These are phyloP conservation scores for Penicillium macrosclerotiorum DNA, from an alignment of 495 filamentous ascomycete genomes.

Conservation along the genomic window DNA sequence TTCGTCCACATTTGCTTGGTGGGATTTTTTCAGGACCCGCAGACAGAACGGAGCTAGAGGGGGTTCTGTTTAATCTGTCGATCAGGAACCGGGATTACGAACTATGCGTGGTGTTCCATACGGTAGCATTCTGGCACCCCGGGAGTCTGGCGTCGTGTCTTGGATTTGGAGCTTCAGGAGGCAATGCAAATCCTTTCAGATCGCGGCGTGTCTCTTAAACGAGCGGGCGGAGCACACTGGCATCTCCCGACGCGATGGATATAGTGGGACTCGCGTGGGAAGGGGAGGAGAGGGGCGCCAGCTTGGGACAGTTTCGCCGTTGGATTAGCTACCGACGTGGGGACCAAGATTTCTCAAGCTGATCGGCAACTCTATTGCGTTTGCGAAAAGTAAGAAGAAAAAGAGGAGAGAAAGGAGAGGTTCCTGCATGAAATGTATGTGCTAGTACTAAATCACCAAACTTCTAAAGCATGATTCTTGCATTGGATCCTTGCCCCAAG, in stretches of 20 bases:
- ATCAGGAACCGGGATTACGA: background rate
- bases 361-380: constrained; percentile 28
- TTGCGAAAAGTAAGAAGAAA: too few species aligned
- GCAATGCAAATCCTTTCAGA: background rate
- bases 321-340: constrained; percentile 23
- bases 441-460: background rate
- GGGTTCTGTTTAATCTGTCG: background rate
- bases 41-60: background rate
- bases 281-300: too few species aligned
- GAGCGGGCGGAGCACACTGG: background rate
- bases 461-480: background rate
- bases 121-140: background rate
- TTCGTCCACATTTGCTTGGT: too few species aligned
- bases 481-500: background rate
- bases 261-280: background rate
- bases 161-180: constrained; percentile 7
- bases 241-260: background rate
- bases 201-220: background rate
- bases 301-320: background rate
- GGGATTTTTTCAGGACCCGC: too few species aligned
- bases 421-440: constrained; percentile 26
- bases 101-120: background rate
- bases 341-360: constrained; percentile 15
- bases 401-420: too few species aligned
- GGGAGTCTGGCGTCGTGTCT: constrained; percentile 7